Conservation (phyloP, 129 eudicot species). For the Tanacetum coccineum region DNA sequence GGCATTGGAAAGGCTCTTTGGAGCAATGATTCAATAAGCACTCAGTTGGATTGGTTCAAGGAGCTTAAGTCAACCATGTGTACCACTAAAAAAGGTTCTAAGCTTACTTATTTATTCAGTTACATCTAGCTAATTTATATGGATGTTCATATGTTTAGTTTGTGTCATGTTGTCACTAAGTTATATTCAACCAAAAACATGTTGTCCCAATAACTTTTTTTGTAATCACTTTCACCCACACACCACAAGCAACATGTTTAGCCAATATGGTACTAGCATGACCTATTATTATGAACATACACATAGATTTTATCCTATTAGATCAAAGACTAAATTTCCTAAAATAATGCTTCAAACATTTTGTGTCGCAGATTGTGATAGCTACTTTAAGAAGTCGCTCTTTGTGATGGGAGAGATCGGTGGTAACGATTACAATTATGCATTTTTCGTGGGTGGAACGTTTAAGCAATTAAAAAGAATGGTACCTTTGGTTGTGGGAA, state of each 20-base stretch:
- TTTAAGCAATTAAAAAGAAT: constrained; percentile 29
- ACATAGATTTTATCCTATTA: no score
- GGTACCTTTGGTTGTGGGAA: constrained; percentile 60
- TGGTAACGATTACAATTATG: constrained; percentile 83
- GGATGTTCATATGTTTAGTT: no score
- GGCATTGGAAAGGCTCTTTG: constrained; percentile 46
- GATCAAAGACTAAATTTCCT: no score
- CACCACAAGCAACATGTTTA: no score
- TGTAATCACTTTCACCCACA: no score
- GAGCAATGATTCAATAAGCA: constrained; percentile 64
- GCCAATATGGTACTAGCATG: no score
- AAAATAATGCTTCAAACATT: neutral
- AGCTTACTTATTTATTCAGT: neutral
- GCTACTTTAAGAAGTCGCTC: constrained; percentile 51
- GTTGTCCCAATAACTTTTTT: no score
- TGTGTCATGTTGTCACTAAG: no score
- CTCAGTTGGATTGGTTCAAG: constrained; percentile 76
- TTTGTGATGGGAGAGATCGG: constrained; percentile 88
- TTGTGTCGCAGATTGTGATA: constrained; percentile 41
- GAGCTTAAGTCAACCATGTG: constrained; percentile 48
- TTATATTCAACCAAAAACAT: no score
- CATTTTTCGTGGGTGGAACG: constrained; percentile 54
- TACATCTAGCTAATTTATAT: no score
- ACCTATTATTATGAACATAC: no score
- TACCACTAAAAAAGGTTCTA: constrained; percentile 50